phyloP scores from a whole-genome alignment of 306 rosid genomes.

The Medicago lupulina region DNA sequence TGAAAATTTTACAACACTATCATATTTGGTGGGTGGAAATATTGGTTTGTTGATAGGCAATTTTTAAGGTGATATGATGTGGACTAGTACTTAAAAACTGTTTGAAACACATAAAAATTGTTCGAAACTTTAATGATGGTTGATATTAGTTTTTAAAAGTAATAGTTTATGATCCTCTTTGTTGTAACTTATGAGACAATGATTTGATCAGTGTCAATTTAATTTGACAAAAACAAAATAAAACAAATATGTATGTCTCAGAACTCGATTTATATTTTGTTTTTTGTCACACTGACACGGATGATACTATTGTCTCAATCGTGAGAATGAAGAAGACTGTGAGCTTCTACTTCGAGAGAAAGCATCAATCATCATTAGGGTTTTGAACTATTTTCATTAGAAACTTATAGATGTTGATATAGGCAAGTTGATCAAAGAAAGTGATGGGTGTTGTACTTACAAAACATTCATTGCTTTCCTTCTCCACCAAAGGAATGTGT shows the following conservation, averaged over 20 bases:
- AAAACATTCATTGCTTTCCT: conserved; percentile 66
- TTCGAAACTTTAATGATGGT: background rate
- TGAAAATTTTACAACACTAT: background rate
- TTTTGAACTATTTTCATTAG: too few species aligned
- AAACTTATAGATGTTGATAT: background rate
- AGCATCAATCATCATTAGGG: background rate
- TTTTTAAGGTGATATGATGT: background rate
- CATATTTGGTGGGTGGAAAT: background rate
- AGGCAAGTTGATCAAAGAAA: background rate
- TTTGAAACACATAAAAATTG: too few species aligned
- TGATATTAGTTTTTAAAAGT: background rate
- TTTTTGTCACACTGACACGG: background rate
- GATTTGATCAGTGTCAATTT: background rate
- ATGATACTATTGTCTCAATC: background rate
- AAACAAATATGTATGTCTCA: background rate
- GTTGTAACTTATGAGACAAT: background rate
- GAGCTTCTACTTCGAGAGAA: background rate
- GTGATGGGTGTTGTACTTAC: conserved; percentile 48
- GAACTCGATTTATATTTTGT: background rate
- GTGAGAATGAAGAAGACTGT: background rate
- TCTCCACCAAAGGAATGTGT: conserved; percentile 90
- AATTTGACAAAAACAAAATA: background rate
- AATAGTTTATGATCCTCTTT: background rate
- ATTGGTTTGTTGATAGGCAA: background rate
- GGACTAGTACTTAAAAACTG: background rate